Evolutionary conservation across 306 rosid species (phyloP), one percentile per base, ranked within the genome.

Genomic region (Arachis stenosperma): DNA sequence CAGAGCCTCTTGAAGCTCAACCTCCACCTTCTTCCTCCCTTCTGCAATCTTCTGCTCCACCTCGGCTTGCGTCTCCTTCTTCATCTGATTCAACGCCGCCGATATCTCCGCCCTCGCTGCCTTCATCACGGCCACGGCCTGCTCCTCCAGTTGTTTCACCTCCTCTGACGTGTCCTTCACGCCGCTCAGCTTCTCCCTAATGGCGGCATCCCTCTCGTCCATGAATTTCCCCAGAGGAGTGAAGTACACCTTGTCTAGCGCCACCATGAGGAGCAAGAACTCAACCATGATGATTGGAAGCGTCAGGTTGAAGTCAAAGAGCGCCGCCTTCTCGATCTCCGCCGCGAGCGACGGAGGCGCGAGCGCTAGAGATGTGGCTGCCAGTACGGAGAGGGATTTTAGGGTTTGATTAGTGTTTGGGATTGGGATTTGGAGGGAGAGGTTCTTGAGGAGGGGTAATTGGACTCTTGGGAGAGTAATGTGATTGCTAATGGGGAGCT

Each of bases 81-180:
- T 94, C 97, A 94, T 94, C 87, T 86, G 75, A 60, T 77, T 88
- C 50, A 94, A 87, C 8, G 99, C 99, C 9, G 94, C 90, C 3
- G 96, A 48, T 13, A 94, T 94, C 91, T 94, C 98, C 0, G 91
- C 99, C 59, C 95, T 81, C 4, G 97, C 95, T 0, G 97, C 96
- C 71, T 9, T 87, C 91, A 91, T 74, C 1, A 94, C 74, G 0
- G 97, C 97, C 0, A 79, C 74, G 0, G 89, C 99, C 61, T 94
- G 90, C 60, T 91, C 91, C 67, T 94, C 99, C 73, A 91, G 71
- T 83, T 88, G 85, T 87, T 88, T 94, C 69, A 94, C 96, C 78
- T 90, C 97, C 39, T 0, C 67, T 3, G 96, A 91, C 0, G 96
- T 94, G 82, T 91, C 96, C 87, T 90, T 88, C 37, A 91, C 96